Base-by-base conservation (phyloP, 1,139 yeast species). In the Pichia sp. region DNA sequence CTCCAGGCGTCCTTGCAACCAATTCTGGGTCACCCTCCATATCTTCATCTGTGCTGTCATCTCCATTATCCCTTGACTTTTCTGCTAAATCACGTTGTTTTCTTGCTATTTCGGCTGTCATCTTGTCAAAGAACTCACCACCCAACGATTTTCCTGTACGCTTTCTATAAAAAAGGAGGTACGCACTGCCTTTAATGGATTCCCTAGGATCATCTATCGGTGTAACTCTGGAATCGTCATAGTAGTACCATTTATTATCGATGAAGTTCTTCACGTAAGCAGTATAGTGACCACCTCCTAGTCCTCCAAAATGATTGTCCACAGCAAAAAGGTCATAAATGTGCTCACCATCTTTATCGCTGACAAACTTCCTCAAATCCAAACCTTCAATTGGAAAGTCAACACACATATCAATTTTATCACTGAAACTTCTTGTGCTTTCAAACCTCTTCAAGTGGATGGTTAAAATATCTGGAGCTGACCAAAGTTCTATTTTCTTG, bases 211-310 rank as follows among this genome's bases (percentile, higher is more conserved):
- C 73, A 0, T 79, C 69, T 37, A 69, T 71, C 4, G 41, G 31
- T 0, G 77, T 67, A 1, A 90, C 97, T 35, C 82, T 66, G 7
- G 95, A 81, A 62, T 92, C 98, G 60, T 92, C 92, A 63, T 74
- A 92, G 59, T 87, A 85, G 61, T 88, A 88, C 97, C 98, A 92
- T 52, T 79, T 71, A 32, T 68, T 67, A 56, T 86, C 95, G 42
- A 79, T 70, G 62, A 80, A 82, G 58, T 90, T 90, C 61, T 82
- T 83, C 1, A 77, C 97, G 55, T 79, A 82, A 0, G 97, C 87
- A 1, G 98, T 92, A 61, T 92, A 92, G 65, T 92, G 98, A 3
- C 98, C 98, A 6, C 98, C 98, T 1, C 97, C 97, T 33, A 92
- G 70, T 0, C 97, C 97, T 45, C 98, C 98, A 60, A 73, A 90